Evolutionary conservation across 1,284 basidiomycete genomes (phyloP), one percentile per base, ranked within the genome.

Genomic region (Cutaneotrichosporon daszewskae): DNA sequence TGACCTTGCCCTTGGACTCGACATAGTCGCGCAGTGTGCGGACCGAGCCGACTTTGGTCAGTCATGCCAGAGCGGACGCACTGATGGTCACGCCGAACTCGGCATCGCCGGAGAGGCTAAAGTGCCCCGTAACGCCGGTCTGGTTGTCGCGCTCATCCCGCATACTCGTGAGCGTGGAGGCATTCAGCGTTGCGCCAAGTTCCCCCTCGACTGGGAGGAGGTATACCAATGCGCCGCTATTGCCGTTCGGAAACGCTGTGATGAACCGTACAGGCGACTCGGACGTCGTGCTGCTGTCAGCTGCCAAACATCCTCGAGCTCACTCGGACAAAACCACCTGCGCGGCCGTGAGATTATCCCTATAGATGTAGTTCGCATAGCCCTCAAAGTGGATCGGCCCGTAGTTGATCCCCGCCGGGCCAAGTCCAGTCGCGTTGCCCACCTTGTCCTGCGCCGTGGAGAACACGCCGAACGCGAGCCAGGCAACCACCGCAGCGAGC

Each of bases 321-420:
- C 35, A 64, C 61, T 57, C 48, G 16, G 59, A 50, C 3, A 75
- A 46, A 11, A 76, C 53, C 12, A 75, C 54, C 53, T 75, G 74
- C 0, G 61, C 71, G 1, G 72, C 56, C 2, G 72, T 72, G 22
- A 64, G 32, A 47, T 68, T 67, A 45, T 74, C 71, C n/a, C 74
- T 54, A 32, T 69, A 63, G 29, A 75, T 65, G 51, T 72, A 74
- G 51, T 76, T 75, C 52, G 72, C 64, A 53, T 74, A 72, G 0
- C 68, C 68, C 13, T 68, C 72, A 40, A 67, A 68, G 16, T 45
- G 34, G 44, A 68, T 36, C 0, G 64, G 59, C 14, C 62, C 65
- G 14, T 66, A 48, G 25, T 32, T 43, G 27, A 51, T 45, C 16
- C 19, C 25, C 11, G 20, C n/a, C 10, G 26, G 13, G 32, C n/a